Base-by-base conservation (phyloP, 2,329 filamentous ascomycete species). In the Sporothrix pallida region DNA sequence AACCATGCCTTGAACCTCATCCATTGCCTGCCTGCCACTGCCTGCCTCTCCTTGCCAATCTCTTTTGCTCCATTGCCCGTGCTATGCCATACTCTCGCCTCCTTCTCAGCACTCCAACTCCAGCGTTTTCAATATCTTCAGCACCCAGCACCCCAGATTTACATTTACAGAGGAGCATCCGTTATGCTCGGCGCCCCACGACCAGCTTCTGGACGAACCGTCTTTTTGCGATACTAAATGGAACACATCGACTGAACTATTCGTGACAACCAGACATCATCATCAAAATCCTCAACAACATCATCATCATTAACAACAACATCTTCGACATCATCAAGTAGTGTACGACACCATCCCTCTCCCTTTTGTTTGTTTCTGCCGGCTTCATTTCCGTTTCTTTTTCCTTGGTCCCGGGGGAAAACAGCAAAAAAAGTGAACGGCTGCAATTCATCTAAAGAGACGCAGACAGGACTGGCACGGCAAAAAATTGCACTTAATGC, bases 331-430 rank as follows among this genome's bases (percentile, higher is more conserved):
- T 56, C 72, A 65, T 73, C 73, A 62, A 76, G 63, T 71, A 74
- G 67, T 73, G 75, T 76, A 76, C 69, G 73, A 23, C 65, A 70
- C 54, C 23, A 42, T 31, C 62, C 63, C 67, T 56, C 67, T 56
- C 67, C 67, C 46, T 54, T 56, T 44, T 7, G 54, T 31, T 70
- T 12, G 12, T 67, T 54, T 46, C 17, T 63, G 12, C 65, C 73
- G 62, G 37, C 20, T 31, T 23, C 60, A 44, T 63, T 69, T 56
- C 70, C 44, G 10, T 46, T 58, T 44, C 56, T 56, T 44, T 48
- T n/a, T 20, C n/a, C 42, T 12, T 65, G 3, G 12, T 7, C 13
- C 17, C 13, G 20, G 37, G 23, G 60, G 60, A n/a, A 65, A 3
- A 13, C 62, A 67, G 62, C 42, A 48, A 48, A 65, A 65, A 26